Evolutionary conservation across 148 eudicot species (phyloP).

Genomic region (Chenopodium suecicum): DNA sequence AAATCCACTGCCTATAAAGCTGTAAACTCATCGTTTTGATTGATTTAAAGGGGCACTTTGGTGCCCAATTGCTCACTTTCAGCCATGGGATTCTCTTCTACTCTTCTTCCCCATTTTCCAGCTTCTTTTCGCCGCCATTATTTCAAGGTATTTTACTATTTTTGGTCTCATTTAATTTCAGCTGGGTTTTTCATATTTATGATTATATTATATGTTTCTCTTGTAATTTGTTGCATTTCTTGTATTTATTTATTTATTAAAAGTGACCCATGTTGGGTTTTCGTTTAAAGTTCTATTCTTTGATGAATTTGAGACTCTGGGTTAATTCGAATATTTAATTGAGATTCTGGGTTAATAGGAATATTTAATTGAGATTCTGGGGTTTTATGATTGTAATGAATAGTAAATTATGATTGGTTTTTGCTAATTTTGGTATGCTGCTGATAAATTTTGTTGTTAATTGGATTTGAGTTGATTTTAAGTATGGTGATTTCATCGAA

Average conservation of each 20-base stretch:
- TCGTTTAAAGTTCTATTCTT: background rate
- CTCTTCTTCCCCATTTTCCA: conserved; percentile 29
- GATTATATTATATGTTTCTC: background rate
- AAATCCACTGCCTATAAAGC: too few species aligned
- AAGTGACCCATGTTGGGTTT: background rate
- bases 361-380: too few species aligned
- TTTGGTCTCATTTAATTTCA: background rate
- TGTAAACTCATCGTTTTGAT: background rate
- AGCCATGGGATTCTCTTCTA: conserved; percentile 38
- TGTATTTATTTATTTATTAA: background rate
- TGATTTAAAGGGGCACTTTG: background rate
- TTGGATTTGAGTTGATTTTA: background rate
- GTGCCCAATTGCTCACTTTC: conserved; percentile 18
- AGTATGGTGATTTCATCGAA: background rate
- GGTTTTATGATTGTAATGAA: background rate
- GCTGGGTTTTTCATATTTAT: background rate
- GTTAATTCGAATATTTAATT: background rate
- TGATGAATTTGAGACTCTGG: conserved; percentile 12
- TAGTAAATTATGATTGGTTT: background rate
- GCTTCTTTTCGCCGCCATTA: conserved; percentile 16
- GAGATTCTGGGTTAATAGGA: background rate
- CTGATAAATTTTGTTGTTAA: background rate
- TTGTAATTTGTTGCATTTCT: conserved; percentile 6
- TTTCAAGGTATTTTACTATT: conserved; percentile 28
- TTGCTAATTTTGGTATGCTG: conserved; percentile 1